A percentile compares a stretch with the other conserved stretches of the same genome.
Conservation (phyloP, 2,329 filamentous ascomycete species). For the Chrysoporthe deuterocubensis region DNA sequence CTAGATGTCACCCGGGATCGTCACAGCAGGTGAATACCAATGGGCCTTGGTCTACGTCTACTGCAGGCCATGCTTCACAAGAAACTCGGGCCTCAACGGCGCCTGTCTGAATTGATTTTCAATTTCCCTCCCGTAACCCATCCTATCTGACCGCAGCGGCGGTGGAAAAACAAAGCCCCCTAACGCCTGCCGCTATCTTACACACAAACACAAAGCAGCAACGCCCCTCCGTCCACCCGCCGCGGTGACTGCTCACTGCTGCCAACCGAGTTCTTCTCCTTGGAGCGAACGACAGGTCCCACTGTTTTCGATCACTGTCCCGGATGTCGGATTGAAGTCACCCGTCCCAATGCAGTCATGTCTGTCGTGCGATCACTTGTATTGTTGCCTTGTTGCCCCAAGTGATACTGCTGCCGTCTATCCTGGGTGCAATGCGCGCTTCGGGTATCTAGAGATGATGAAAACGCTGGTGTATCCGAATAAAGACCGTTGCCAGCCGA, state of each 20-base stretch:
- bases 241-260: background rate
- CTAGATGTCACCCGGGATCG: background rate
- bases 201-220: background rate
- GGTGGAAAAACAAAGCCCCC: background rate
- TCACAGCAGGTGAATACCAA: background rate
- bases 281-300: too few species aligned
- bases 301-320: background rate
- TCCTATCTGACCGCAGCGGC: background rate
- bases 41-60: background rate
- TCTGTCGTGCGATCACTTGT: constrained; percentile 7
- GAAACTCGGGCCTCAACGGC: background rate
- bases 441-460: constrained; percentile 23
- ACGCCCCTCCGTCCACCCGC: background rate
- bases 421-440: constrained; percentile 21
- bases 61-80: background rate
- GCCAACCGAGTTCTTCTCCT: background rate
- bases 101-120: background rate
- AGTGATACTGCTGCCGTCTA: constrained; percentile 19
- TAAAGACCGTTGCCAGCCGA: constrained; percentile 1
- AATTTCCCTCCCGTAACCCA: background rate
- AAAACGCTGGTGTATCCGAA: background rate
- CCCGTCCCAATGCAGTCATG: background rate
- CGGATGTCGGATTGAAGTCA: background rate
- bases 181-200: background rate
- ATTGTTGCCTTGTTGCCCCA: constrained; percentile 8